Evolutionary conservation across 2,329 filamentous ascomycete genomes (phyloP).

Genomic region (Calonectria pteridis): DNA sequence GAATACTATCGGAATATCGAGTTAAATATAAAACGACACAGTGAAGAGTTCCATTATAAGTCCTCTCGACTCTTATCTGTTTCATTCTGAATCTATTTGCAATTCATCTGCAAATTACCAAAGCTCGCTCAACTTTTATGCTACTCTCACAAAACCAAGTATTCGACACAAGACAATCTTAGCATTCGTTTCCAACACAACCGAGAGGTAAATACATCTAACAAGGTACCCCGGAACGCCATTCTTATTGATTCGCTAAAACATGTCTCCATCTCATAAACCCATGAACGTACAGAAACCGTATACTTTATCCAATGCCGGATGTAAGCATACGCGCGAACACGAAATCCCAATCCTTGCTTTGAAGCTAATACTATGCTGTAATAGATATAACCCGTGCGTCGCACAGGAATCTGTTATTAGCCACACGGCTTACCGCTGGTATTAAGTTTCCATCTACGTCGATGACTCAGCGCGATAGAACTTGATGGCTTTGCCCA

Average conservation of each 20-base stretch:
- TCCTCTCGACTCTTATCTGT: background rate
- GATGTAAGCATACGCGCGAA: background rate
- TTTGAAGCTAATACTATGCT: background rate
- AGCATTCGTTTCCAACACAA: background rate
- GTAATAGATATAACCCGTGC: background rate
- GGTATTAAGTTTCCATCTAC: background rate
- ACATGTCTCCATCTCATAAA: background rate
- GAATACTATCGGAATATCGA: background rate
- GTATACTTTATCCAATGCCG: background rate
- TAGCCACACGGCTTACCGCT: background rate
- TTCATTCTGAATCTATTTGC: too few species aligned
- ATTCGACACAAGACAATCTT: background rate
- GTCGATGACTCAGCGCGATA: background rate
- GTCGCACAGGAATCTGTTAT: background rate
- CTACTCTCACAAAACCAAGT: too few species aligned
- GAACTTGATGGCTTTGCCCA: slow-evolving; percentile 12
- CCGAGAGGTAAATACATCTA: background rate
- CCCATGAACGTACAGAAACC: background rate
- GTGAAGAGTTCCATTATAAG: background rate
- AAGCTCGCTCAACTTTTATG: too few species aligned
- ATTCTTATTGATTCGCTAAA: background rate
- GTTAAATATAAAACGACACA: background rate
- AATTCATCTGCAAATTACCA: background rate
- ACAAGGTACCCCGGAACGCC: background rate
- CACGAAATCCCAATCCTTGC: background rate